These are phyloP conservation scores for Diaporthe caulivora DNA, from an alignment of 2,329 filamentous ascomycete genomes.

Conservation along the genomic window DNA sequence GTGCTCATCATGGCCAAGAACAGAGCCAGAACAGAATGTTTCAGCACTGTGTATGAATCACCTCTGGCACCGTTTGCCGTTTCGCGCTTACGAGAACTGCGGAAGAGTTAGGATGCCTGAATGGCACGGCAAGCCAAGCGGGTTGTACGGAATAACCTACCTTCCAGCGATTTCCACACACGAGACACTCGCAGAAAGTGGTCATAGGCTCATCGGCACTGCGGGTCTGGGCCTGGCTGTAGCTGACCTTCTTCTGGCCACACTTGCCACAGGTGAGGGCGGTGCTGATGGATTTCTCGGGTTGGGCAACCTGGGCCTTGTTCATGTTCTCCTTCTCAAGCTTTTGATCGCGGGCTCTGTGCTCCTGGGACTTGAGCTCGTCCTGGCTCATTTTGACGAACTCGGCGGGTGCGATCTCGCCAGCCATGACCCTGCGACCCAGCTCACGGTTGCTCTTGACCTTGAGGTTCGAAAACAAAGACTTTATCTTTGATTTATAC, in stretches of 20 bases:
- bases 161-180: conserved; percentile 80
- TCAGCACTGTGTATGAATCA: neutral
- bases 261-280: conserved; percentile 92
- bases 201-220: conserved; percentile 95
- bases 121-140: conserved; percentile 40
- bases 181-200: conserved; percentile 79
- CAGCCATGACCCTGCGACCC: conserved; percentile 79
- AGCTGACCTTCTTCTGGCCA: conserved; percentile 93
- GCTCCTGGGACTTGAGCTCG: conserved; percentile 90
- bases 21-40: neutral
- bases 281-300: conserved; percentile 89
- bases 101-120: conserved; percentile 27
- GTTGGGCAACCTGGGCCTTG: conserved; percentile 93
- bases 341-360: conserved; percentile 79
- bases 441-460: conserved; percentile 87
- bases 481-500: conserved; percentile 91
- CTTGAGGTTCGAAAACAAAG: conserved; percentile 94
- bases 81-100: conserved; percentile 46
- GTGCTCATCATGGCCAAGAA: neutral
- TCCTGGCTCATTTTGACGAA: conserved; percentile 92
- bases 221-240: conserved; percentile 95
- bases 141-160: conserved; percentile 56
- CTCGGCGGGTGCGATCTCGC: conserved; percentile 76
- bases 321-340: conserved; percentile 95
- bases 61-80: neutral